Conservation (phyloP, 2,329 filamentous ascomycete species). For the Ophidiomyces ophidiicola region DNA sequence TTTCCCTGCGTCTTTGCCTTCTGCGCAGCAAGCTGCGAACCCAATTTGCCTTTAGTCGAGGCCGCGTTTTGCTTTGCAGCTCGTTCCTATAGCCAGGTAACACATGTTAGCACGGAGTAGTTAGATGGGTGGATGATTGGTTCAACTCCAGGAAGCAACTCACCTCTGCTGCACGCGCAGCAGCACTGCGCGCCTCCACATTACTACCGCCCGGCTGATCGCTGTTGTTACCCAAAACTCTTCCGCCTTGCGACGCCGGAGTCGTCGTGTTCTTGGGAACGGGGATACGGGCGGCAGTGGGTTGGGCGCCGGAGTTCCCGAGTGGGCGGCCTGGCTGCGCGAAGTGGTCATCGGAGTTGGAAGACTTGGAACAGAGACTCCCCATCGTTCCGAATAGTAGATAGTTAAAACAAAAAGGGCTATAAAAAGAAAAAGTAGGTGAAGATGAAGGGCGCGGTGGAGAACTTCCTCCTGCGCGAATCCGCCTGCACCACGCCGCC, state of each 20-base stretch:
- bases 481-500: too few species aligned
- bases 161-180: slow-evolving; percentile 77
- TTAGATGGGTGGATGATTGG: not conserved
- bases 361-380: slow-evolving; percentile 67
- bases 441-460: too few species aligned
- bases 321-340: slow-evolving; percentile 60
- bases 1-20: slow-evolving; percentile 59
- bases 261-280: slow-evolving; percentile 25
- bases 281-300: slow-evolving; percentile 41
- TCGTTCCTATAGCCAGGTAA: slow-evolving; percentile 45
- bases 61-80: slow-evolving; percentile 43
- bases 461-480: too few species aligned
- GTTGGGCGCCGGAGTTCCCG: slow-evolving; percentile 43
- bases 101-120: not conserved
- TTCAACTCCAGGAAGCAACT: slow-evolving; percentile 23
- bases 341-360: slow-evolving; percentile 51
- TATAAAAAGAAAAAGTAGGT: too few species aligned
- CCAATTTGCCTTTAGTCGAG: slow-evolving; percentile 52
- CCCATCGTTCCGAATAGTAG: too few species aligned
- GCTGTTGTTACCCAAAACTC: slow-evolving; percentile 51
- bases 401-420: too few species aligned
- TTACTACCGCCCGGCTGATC: slow-evolving; percentile 21
- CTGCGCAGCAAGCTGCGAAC: slow-evolving; percentile 58
- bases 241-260: slow-evolving; percentile 38
- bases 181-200: slow-evolving; percentile 56